These are phyloP conservation scores for Chalciporus chontae DNA, from an alignment of 768 basidiomycete genomes.

Conservation along the genomic window DNA sequence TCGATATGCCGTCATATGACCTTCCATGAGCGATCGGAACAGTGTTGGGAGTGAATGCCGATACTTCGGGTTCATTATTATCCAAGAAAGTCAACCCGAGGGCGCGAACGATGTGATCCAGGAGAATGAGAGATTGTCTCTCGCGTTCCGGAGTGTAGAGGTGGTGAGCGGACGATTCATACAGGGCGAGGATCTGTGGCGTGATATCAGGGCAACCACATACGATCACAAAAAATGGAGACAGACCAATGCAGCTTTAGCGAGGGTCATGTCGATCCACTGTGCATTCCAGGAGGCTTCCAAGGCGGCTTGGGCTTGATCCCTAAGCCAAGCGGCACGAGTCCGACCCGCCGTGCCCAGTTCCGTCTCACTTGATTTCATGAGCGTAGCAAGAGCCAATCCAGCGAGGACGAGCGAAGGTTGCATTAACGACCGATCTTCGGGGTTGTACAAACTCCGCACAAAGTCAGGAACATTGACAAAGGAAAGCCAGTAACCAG, in stretches of 20 bases:
- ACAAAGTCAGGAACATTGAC: conserved; percentile 57
- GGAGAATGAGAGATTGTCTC: conserved; percentile 46
- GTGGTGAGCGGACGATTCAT: conserved; percentile 74
- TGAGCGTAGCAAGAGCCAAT: conserved; percentile 67
- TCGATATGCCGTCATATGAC: conserved; percentile 26
- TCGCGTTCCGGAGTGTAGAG: conserved; percentile 55
- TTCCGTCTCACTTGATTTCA: conserved; percentile 70
- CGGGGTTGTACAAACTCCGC: conserved; percentile 47
- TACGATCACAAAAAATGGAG: background rate
- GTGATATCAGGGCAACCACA: conserved; percentile 10
- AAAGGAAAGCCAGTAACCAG: conserved; percentile 66
- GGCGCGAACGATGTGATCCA: conserved; percentile 63
- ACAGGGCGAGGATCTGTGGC: conserved; percentile 68
- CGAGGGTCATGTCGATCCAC: conserved; percentile 61
- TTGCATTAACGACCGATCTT: conserved; percentile 56
- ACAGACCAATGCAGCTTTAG: conserved; percentile 69
- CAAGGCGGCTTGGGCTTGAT: conserved; percentile 53
- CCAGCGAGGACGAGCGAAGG: conserved; percentile 67
- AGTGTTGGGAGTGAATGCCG: conserved; percentile 44
- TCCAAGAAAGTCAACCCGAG: conserved; percentile 58
- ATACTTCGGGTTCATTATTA: conserved; percentile 48
- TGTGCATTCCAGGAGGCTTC: conserved; percentile 47
- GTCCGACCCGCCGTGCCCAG: conserved; percentile 49
- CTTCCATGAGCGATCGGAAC: conserved; percentile 48
- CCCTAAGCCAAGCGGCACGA: conserved; percentile 55